phyloP scores from a whole-genome alignment of 2,329 filamentous ascomycete genomes.

The Colletotrichum sp. region DNA sequence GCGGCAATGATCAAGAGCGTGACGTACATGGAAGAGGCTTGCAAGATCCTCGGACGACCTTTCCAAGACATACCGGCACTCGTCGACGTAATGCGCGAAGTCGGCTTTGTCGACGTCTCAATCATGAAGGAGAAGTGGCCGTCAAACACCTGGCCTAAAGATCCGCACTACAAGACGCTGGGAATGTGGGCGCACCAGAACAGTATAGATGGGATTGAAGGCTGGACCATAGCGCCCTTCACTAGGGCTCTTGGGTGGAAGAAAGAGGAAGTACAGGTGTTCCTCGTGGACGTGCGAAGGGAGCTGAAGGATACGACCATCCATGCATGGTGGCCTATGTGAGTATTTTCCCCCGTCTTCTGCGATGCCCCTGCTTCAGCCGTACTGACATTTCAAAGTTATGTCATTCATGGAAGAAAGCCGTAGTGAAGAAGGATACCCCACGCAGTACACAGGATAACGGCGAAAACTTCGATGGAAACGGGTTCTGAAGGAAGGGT shows the following conservation, averaged over 20 bases:
- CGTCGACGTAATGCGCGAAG: conserved; percentile 47
- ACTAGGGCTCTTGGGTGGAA: conserved; percentile 37
- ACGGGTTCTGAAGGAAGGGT: not conserved
- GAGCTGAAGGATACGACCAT: conserved; percentile 35
- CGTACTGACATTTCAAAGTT: not conserved
- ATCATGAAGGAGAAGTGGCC: conserved; percentile 55
- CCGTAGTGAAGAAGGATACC: not conserved
- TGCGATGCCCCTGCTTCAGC: not conserved
- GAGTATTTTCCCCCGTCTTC: conserved; percentile 18
- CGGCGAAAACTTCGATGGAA: not conserved
- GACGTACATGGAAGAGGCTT: conserved; percentile 32
- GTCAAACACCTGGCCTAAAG: conserved; percentile 55
- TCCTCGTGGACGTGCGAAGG: conserved; percentile 36
- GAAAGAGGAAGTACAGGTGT: conserved; percentile 35
- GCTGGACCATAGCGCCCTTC: conserved; percentile 39
- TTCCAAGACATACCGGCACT: conserved; percentile 30
- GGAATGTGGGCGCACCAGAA: conserved; percentile 41
- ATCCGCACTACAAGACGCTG: conserved; percentile 54
- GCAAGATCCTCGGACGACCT: conserved; percentile 31
- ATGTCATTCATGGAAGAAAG: not conserved
- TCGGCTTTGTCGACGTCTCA: conserved; percentile 57
- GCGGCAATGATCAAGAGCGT: conserved; percentile 34
- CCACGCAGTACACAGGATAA: not conserved
- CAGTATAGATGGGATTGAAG: conserved; percentile 36
- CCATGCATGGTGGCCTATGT: conserved; percentile 44